Conservation (phyloP, 148 eudicot genomes). For the Drosera capensis region DNA sequence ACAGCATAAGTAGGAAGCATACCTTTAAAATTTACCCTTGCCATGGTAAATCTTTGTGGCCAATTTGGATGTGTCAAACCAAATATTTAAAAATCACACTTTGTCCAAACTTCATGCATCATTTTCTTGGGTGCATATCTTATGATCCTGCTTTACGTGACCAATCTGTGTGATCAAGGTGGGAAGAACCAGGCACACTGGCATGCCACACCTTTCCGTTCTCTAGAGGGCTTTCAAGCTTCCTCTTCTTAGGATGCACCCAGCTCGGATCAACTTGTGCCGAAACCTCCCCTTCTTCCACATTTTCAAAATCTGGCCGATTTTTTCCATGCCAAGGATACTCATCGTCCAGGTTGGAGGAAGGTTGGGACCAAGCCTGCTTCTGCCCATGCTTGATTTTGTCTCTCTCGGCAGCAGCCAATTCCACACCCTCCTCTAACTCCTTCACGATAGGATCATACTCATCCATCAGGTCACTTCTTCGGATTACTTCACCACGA, state of each 20-base stretch:
- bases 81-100: too few species aligned
- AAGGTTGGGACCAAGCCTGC: constrained; percentile 37
- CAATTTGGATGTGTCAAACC: too few species aligned
- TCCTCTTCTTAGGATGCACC: constrained; percentile 69
- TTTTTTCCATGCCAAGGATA: constrained; percentile 13
- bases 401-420: constrained; percentile 54
- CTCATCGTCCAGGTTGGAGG: constrained; percentile 24
- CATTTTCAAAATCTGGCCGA: constrained; percentile 32
- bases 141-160: too few species aligned
- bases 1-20: too few species aligned
- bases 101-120: too few species aligned
- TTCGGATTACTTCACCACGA: constrained; percentile 38
- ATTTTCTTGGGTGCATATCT: too few species aligned
- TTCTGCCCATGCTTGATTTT: constrained; percentile 46
- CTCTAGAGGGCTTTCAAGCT: constrained; percentile 48
- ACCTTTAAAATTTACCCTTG: too few species aligned
- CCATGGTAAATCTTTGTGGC: too few species aligned
- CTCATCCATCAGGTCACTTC: constrained; percentile 60
- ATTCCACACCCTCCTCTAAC: constrained; percentile 83
- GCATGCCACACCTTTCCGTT: constrained; percentile 39
- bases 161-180: too few species aligned
- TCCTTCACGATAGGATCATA: constrained; percentile 81
- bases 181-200: constrained; percentile 11
- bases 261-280: constrained; percentile 37
- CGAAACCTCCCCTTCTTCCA: constrained; percentile 82